These are phyloP conservation scores for Rhodomyrtus psidioides DNA, from an alignment of 441 rosid genomes.

Conservation along the genomic window DNA sequence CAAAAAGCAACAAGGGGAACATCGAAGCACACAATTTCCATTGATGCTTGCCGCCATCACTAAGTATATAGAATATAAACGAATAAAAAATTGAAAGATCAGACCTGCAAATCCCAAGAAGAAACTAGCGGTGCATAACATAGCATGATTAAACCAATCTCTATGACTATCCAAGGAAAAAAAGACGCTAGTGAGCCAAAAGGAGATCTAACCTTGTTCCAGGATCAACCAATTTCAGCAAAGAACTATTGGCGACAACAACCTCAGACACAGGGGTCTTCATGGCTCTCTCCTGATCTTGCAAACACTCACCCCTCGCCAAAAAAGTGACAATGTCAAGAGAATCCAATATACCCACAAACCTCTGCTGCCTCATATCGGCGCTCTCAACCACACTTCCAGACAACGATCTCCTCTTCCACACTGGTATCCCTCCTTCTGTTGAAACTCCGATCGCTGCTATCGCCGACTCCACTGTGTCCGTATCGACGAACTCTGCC, in stretches of 20 bases:
- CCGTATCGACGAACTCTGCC: constrained; percentile 73
- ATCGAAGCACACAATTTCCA: neutral
- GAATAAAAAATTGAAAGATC: neutral
- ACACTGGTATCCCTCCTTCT: constrained; percentile 86
- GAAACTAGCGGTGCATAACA: neutral
- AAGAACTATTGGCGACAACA: constrained; percentile 41
- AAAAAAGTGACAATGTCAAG: constrained; percentile 76
- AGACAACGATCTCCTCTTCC: constrained; percentile 52
- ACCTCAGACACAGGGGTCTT: constrained; percentile 72
- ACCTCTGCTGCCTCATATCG: constrained; percentile 72
- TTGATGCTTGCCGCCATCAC: neutral
- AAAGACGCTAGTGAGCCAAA: neutral
- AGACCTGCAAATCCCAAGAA: neutral
- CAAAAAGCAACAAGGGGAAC: neutral
- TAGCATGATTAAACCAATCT: neutral
- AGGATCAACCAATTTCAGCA: constrained; percentile 84
- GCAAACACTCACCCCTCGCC: constrained; percentile 62
- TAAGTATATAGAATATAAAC: neutral
- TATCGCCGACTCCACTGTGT: constrained; percentile 77
- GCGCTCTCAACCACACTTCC: constrained; percentile 47
- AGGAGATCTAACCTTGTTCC: constrained; percentile 58
- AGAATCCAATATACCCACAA: constrained; percentile 81
- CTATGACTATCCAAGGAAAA: neutral
- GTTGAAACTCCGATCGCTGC: constrained; percentile 78
- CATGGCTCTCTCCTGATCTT: constrained; percentile 77